phyloP scores from a whole-genome alignment of 73 alveolate species.

The Loxodes magnus region DNA sequence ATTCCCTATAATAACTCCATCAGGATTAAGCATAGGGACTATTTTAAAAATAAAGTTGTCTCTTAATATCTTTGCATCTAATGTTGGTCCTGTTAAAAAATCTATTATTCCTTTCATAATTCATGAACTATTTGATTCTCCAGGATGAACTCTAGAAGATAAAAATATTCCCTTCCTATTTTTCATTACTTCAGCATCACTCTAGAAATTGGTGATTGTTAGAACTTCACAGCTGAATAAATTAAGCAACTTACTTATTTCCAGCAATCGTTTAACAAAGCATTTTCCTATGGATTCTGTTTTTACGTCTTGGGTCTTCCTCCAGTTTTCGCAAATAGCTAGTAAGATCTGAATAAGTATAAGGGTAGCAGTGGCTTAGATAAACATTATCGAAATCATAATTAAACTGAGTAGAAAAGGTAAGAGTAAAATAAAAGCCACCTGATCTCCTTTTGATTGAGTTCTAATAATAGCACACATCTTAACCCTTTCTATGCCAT shows the following conservation, averaged over 20 bases:
- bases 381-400: slow-evolving; percentile 92
- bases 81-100: slow-evolving; percentile 70
- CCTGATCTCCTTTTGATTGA: slow-evolving; percentile 63
- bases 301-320: slow-evolving; percentile 23
- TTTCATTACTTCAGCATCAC: slow-evolving; percentile 49
- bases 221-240: slow-evolving; percentile 68
- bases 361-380: slow-evolving; percentile 98
- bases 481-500: slow-evolving; percentile 83
- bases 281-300: slow-evolving; percentile 20
- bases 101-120: slow-evolving; percentile 48
- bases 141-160: slow-evolving; percentile 97
- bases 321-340: slow-evolving; percentile 74
- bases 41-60: slow-evolving; percentile 76
- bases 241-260: too few species aligned
- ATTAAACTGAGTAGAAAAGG: slow-evolving; percentile 86
- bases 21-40: slow-evolving; percentile 99
- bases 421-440: slow-evolving; percentile 74
- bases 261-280: slow-evolving; percentile 78
- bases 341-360: slow-evolving; percentile 88
- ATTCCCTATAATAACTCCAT: slow-evolving; percentile 99
- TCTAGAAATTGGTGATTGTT: slow-evolving; percentile 56
- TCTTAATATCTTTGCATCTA: slow-evolving; percentile 68
- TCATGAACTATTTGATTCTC: slow-evolving; percentile 82
- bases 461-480: slow-evolving; percentile 77
- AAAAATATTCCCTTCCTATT: slow-evolving; percentile 51